A percentile compares a stretch with the other conserved stretches of the same genome.
These are phyloP conservation scores for Chaetomium tenue DNA, from an alignment of 495 filamentous ascomycete species.

Conservation along the genomic window DNA sequence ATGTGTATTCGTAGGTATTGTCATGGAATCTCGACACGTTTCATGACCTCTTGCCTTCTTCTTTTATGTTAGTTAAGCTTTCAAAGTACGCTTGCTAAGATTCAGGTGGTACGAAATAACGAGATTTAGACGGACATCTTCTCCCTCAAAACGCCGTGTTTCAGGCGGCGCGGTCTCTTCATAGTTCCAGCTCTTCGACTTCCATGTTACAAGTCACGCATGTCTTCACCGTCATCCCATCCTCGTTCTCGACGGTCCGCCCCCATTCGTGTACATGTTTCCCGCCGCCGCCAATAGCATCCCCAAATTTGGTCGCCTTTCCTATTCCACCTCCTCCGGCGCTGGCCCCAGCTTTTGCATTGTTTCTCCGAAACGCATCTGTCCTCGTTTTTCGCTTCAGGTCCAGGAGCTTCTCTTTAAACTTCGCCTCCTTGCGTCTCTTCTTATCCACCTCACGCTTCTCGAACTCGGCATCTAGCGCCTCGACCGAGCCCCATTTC, in stretches of 20 bases:
- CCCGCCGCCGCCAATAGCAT: constrained; percentile 60
- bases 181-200: constrained; percentile 93
- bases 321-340: constrained; percentile 34
- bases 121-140: background rate
- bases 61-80: no score
- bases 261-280: constrained; percentile 96
- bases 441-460: constrained; percentile 79
- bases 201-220: constrained; percentile 94
- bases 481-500: constrained; percentile 83
- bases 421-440: constrained; percentile 83
- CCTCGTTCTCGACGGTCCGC: constrained; percentile 68
- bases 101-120: no score
- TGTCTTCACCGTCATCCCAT: constrained; percentile 77
- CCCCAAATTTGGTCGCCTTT: constrained; percentile 70
- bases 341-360: constrained; percentile 43
- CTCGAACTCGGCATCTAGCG: constrained; percentile 86
- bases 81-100: no score
- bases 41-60: no score
- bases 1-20: no score
- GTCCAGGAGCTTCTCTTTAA: constrained; percentile 80
- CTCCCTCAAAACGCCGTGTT: background rate
- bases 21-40: no score
- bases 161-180: constrained; percentile 13
- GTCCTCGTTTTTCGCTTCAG: constrained; percentile 91
- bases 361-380: constrained; percentile 73